Conservation (phyloP, 768 basidiomycete genomes). For the Suillus brevipes region DNA sequence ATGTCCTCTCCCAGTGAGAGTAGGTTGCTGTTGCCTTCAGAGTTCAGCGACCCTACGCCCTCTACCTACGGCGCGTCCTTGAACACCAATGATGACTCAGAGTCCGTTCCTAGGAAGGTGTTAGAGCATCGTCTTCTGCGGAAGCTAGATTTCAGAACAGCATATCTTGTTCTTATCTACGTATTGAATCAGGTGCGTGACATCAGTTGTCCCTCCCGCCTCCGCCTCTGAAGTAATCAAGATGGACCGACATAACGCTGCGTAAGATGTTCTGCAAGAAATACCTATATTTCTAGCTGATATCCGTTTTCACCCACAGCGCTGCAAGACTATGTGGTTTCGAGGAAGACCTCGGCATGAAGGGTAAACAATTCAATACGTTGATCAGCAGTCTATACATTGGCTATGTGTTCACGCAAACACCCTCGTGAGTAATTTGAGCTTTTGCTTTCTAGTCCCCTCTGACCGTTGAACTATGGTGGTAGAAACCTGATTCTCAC, state of each 20-base stretch:
- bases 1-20: slow-evolving; percentile 1
- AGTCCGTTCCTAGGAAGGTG: slow-evolving; percentile 22
- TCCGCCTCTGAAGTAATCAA: slow-evolving; percentile 17
- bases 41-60: not conserved
- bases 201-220: not conserved
- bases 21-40: not conserved
- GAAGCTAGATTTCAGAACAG: slow-evolving; percentile 42
- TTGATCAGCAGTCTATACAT: slow-evolving; percentile 64
- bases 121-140: slow-evolving; percentile 41
- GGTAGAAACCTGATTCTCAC: slow-evolving; percentile 67
- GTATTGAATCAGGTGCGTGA: slow-evolving; percentile 43
- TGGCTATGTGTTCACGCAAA: slow-evolving; percentile 72
- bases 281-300: not conserved
- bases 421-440: slow-evolving; percentile 52
- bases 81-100: not conserved
- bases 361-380: slow-evolving; percentile 61
- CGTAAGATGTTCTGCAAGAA: slow-evolving; percentile 37
- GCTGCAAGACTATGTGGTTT: slow-evolving; percentile 69
- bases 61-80: not conserved
- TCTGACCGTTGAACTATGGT: not conserved
- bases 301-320: slow-evolving; percentile 30
- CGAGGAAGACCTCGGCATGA: slow-evolving; percentile 50
- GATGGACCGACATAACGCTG: slow-evolving; percentile 67
- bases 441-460: not conserved
- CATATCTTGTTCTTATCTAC: slow-evolving; percentile 44